Conservation (phyloP, 2,329 filamentous ascomycete species). For the Sarocladium brachiariae region DNA sequence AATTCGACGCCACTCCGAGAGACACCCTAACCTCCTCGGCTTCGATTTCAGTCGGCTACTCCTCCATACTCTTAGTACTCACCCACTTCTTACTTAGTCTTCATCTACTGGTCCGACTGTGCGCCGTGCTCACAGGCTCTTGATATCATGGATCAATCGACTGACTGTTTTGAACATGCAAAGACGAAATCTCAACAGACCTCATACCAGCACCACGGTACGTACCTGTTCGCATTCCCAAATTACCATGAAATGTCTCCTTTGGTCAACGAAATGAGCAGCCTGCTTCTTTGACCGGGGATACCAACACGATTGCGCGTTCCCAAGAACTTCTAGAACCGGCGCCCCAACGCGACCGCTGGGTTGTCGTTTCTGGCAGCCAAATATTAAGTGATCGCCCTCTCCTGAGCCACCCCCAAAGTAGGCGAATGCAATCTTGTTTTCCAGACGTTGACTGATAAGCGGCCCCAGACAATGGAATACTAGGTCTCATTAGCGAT, state of each 20-base stretch:
- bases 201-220: neutral
- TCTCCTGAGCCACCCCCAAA: no score
- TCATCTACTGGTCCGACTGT: no score
- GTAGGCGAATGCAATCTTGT: neutral
- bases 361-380: neutral
- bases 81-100: no score
- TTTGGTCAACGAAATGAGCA: neutral
- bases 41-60: conserved; percentile 4
- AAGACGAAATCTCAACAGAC: neutral
- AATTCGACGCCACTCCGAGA: conserved; percentile 7
- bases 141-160: neutral
- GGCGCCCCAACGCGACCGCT: neutral
- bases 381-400: neutral
- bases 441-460: neutral
- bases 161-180: neutral
- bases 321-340: conserved; percentile 7
- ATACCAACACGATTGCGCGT: neutral
- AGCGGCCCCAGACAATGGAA: neutral
- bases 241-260: neutral
- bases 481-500: neutral
- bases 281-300: neutral
- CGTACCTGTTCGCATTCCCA: neutral
- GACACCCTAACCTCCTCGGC: conserved; percentile 3
- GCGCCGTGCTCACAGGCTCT: no score
- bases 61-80: no score